Conservation (phyloP, 2,329 filamentous ascomycete species). For the Scedosporium apiospermum region DNA sequence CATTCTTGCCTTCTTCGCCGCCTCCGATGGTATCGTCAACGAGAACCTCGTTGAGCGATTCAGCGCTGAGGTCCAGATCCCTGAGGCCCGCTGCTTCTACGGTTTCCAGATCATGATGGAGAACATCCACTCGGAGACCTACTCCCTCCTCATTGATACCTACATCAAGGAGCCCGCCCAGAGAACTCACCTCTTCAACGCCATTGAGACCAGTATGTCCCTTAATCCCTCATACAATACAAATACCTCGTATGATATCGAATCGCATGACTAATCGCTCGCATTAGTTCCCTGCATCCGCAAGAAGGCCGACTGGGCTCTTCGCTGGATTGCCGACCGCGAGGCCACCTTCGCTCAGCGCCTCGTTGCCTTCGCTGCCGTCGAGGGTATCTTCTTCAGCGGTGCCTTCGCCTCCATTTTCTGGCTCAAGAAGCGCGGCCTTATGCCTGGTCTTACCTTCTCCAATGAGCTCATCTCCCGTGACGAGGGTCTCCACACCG, state of each 20-base stretch:
- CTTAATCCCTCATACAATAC: not conserved
- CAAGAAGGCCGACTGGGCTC: constrained; percentile 97
- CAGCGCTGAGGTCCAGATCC: constrained; percentile 91
- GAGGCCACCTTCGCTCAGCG: constrained; percentile 92
- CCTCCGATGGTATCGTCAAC: constrained; percentile 98
- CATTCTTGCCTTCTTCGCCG: constrained; percentile 97
- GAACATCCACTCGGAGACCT: constrained; percentile 99
- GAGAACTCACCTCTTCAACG: constrained; percentile 91
- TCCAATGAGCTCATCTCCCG: constrained; percentile 99
- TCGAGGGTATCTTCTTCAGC: constrained; percentile 99
- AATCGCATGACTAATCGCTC: constrained; percentile 10
- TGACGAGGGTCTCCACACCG: constrained; percentile 98
- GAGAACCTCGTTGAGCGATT: constrained; percentile 98
- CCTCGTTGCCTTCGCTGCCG: constrained; percentile 90
- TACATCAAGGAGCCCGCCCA: constrained; percentile 98
- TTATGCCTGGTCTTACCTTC: constrained; percentile 98
- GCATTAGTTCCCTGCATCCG: constrained; percentile 79
- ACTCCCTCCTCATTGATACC: constrained; percentile 96
- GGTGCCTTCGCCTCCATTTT: constrained; percentile 98
- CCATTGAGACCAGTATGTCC: constrained; percentile 85
- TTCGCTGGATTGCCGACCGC: constrained; percentile 89
- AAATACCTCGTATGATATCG: constrained; percentile 6
- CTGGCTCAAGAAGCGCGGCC: constrained; percentile 99
- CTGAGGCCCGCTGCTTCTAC: constrained; percentile 98
- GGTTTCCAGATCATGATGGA: constrained; percentile 99